Conservation (phyloP, 2,329 filamentous ascomycete species). For the Clonostachys rhizophaga region DNA sequence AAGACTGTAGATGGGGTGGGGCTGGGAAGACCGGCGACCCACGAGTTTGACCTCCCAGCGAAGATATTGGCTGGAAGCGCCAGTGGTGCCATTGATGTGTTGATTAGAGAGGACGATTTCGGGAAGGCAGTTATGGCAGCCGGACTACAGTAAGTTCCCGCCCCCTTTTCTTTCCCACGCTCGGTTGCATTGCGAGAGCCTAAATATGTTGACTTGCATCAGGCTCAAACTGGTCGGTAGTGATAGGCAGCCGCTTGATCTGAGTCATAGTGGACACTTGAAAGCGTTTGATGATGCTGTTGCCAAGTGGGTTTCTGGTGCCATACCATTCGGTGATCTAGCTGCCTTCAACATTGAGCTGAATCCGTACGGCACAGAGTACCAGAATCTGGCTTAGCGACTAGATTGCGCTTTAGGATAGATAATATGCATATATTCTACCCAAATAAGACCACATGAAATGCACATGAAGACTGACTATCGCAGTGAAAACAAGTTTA, state of each 20-base stretch:
- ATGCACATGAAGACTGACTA: too few species aligned
- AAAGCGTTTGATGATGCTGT: neutral
- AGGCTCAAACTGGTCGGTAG: neutral
- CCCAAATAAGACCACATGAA: too few species aligned
- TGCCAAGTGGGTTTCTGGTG: too few species aligned
- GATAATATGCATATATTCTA: too few species aligned
- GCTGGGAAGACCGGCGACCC: slow-evolving; percentile 32
- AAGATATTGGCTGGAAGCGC: slow-evolving; percentile 16
- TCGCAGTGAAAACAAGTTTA: too few species aligned
- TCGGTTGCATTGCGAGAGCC: neutral
- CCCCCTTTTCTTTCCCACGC: neutral
- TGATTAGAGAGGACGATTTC: neutral
- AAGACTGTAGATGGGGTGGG: slow-evolving; percentile 55
- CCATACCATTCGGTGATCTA: too few species aligned
- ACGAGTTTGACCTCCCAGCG: slow-evolving; percentile 22
- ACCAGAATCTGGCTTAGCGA: too few species aligned
- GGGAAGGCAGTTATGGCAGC: neutral
- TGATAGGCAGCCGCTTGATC: slow-evolving; percentile 1
- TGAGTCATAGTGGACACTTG: neutral
- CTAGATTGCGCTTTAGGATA: too few species aligned
- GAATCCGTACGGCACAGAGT: too few species aligned
- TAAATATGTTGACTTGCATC: neutral
- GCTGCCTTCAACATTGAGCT: too few species aligned
- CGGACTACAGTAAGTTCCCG: neutral
- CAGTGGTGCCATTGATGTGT: slow-evolving; percentile 4